Percentiles rank a stretch among this genome's conserved stretches.
Evolutionary conservation across 805 yeast genomes (phyloP).

Genomic region (Cyberlindnera petersonii): DNA sequence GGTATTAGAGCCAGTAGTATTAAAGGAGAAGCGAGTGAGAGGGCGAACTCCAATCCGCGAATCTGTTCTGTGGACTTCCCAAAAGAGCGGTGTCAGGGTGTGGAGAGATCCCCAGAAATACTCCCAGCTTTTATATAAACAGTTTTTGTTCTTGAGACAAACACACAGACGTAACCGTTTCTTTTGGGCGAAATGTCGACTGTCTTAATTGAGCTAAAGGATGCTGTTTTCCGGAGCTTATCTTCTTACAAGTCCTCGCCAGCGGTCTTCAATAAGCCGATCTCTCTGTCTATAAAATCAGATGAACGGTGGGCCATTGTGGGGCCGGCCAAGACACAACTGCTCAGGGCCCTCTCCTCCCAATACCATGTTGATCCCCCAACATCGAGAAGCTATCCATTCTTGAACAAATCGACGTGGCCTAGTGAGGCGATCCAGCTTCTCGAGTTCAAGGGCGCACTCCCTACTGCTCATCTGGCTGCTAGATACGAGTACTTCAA

Average conservation of each 20-base stretch:
- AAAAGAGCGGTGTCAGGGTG: too few species aligned
- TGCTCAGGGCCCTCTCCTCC: constrained; percentile 56
- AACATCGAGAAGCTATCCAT: constrained; percentile 52
- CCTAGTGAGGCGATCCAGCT: constrained; percentile 43
- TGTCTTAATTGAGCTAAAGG: constrained; percentile 16
- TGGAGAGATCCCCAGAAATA: too few species aligned
- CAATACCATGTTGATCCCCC: constrained; percentile 51
- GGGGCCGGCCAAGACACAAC: constrained; percentile 51
- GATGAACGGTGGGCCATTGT: constrained; percentile 50
- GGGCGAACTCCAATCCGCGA: too few species aligned
- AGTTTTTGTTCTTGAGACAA: too few species aligned
- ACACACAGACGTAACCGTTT: too few species aligned
- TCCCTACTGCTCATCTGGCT: constrained; percentile 67
- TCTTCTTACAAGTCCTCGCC: constrained; percentile 10
- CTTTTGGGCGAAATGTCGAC: constrained; percentile 15
- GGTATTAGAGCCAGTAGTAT: too few species aligned
- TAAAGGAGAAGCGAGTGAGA: too few species aligned
- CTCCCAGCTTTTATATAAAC: too few species aligned
- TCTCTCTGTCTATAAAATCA: constrained; percentile 36
- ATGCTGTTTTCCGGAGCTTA: constrained; percentile 18
- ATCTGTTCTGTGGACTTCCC: too few species aligned
- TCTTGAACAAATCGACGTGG: constrained; percentile 37
- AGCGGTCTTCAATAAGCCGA: constrained; percentile 37
- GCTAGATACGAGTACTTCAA: constrained; percentile 87
- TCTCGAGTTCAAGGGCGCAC: constrained; percentile 44